Evolutionary conservation across 768 basidiomycete genomes (phyloP).

Genomic region (Boletus coccyginus): DNA sequence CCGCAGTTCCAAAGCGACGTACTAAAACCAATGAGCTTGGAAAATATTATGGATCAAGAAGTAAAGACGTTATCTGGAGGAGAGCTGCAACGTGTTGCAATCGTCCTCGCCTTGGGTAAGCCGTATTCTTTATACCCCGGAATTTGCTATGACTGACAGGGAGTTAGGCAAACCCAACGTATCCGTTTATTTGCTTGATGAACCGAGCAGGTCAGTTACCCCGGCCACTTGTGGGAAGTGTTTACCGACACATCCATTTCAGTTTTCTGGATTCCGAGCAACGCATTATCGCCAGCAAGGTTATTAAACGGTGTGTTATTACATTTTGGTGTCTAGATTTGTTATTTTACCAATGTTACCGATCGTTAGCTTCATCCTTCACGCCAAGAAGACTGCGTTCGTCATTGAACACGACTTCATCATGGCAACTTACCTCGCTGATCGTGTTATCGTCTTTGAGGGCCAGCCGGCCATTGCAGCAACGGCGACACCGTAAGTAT

Average conservation of each 20-base stretch:
- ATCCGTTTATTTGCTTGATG: conserved; percentile 92
- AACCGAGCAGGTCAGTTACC: conserved; percentile 71
- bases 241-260: conserved; percentile 4
- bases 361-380: conserved; percentile 75
- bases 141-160: conserved; percentile 7
- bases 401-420: conserved; percentile 99
- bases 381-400: conserved; percentile 97
- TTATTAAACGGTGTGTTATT: conserved; percentile 81
- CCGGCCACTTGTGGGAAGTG: neutral
- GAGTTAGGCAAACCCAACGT: conserved; percentile 67
- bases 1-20: conserved; percentile 99
- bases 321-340: neutral
- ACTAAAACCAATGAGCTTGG: conserved; percentile 94
- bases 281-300: conserved; percentile 96
- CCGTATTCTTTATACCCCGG: neutral
- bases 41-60: conserved; percentile 94
- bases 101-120: conserved; percentile 84
- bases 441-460: conserved; percentile 93
- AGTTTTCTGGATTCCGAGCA: conserved; percentile 99
- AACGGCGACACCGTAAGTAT: conserved; percentile 82
- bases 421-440: conserved; percentile 99
- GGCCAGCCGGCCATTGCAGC: conserved; percentile 84
- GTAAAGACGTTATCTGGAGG: conserved; percentile 98
- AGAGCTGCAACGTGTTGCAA: conserved; percentile 96
- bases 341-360: conserved; percentile 7